Base-by-base conservation (phyloP, 345 rosid species). In the Ailanthus altissimus region DNA sequence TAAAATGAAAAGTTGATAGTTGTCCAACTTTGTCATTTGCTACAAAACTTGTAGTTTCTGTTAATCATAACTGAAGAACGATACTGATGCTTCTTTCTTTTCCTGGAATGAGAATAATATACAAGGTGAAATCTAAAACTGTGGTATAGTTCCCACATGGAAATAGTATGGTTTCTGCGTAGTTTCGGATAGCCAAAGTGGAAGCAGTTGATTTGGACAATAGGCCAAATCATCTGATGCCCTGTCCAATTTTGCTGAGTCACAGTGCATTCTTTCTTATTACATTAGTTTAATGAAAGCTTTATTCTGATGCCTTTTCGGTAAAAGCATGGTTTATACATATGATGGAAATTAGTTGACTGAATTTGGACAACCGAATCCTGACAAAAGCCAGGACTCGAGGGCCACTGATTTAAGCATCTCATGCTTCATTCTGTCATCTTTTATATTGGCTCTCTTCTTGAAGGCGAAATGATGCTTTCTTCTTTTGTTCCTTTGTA, bases 341-440 rank as follows among this genome's bases (percentile, higher is more conserved):
- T 70, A 66, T 56, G 68, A 75, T 58, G 80, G 80, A 57, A 20
- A 79, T 80, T 58, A 70, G 79, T 79, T 80, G 85, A 83, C 84
- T 76, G 72, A 76, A 80, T 74, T 85, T 66, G 54, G 70, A 23
- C 54, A 57, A 75, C 72, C 25, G 81, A 81, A 81, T 84, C 84
- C 80, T 81, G 85, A 81, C 81, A 13, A 53, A 70, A 73, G 62
- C 69, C 71, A 38, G 68, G 65, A 67, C 74, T 49, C 13, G 9
- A 79, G 60, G 75, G 75, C 89, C 89, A 80, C 85, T 71, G 77
- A 73, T 61, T 74, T 38, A 71, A 81, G 89, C 84, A 88, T 84
- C 88, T 68, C 67, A 84, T 85, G 79, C 87, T 77, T 73, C 76
- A 73, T 72, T 80, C 73, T 77, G 23, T 61, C 43, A 26, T 81